Evolutionary conservation across 2,329 filamentous ascomycete species (phyloP).

Genomic region (Fusarium poae): DNA sequence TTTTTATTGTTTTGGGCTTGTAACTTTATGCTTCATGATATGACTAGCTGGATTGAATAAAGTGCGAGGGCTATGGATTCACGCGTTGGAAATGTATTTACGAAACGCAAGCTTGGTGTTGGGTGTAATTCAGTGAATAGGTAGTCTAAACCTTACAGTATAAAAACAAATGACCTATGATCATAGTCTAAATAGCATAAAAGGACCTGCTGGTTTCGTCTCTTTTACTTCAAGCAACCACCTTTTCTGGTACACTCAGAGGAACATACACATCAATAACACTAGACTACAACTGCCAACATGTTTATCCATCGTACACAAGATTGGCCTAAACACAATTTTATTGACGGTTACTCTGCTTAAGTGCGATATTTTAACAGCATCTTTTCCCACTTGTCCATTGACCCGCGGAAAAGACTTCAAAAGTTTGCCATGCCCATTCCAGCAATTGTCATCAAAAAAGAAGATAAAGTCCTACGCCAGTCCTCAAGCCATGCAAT

Average conservation of each 20-base stretch:
- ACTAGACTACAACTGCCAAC: neutral
- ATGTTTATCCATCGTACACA: neutral
- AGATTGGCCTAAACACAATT: constrained; percentile 40
- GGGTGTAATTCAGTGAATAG: neutral
- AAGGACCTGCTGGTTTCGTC: too few relatives aligned
- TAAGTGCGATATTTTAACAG: constrained; percentile 32
- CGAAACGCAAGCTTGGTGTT: constrained; percentile 29
- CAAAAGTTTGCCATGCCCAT: constrained; percentile 37
- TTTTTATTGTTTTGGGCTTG: neutral
- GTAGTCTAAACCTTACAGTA: neutral
- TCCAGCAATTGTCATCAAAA: constrained; percentile 38
- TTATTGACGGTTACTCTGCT: constrained; percentile 48
- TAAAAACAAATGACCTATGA: too few relatives aligned
- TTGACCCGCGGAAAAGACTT: constrained; percentile 20
- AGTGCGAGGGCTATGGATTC: neutral
- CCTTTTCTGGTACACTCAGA: too few relatives aligned
- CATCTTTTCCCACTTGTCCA: constrained; percentile 11
- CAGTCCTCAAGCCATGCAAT: constrained; percentile 47
- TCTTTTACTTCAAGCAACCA: too few relatives aligned
- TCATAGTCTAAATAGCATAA: too few relatives aligned
- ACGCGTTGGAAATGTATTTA: constrained; percentile 15
- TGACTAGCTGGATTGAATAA: neutral
- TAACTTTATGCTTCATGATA: neutral
- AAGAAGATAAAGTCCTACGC: constrained; percentile 42
- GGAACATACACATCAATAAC: constrained; percentile 1